phyloP scores from a whole-genome alignment of 2,329 filamentous ascomycete genomes.

The Raffaelea ambrosiae region DNA sequence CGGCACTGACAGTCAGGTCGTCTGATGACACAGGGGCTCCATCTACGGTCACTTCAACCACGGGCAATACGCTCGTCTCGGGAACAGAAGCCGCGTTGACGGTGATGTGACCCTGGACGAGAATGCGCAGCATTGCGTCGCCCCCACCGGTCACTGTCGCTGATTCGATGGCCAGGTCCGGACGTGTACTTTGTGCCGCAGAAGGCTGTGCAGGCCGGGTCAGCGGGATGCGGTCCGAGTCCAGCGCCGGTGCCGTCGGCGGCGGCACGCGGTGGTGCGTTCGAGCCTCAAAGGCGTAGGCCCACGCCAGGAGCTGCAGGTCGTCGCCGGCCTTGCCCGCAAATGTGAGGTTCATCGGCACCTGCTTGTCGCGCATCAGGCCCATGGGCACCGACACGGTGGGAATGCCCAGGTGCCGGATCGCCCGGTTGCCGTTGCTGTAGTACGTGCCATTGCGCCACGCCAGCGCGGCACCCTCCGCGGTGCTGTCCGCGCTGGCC shows the following conservation, averaged over 20 bases:
- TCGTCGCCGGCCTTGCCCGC: background rate
- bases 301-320: background rate
- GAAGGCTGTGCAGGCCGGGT: no score
- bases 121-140: no score
- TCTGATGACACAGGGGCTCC: no score
- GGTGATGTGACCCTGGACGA: no score
- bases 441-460: conserved; percentile 44
- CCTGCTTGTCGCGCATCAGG: conserved; percentile 19
- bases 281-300: background rate
- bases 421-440: conserved; percentile 41
- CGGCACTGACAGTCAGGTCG: no score
- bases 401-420: conserved; percentile 46
- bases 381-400: conserved; percentile 47
- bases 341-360: conserved; percentile 1
- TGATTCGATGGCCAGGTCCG: no score
- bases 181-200: no score
- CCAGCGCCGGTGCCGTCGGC: background rate
- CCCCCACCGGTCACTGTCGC: no score
- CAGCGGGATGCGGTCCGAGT: background rate
- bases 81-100: no score
- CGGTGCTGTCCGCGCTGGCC: background rate
- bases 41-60: no score
- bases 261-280: background rate
- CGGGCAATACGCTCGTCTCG: no score
- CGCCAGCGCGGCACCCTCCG: conserved; percentile 14